Evolutionary conservation across 139 green algal genomes (phyloP).

Genomic region (Tetraselmis chui): DNA sequence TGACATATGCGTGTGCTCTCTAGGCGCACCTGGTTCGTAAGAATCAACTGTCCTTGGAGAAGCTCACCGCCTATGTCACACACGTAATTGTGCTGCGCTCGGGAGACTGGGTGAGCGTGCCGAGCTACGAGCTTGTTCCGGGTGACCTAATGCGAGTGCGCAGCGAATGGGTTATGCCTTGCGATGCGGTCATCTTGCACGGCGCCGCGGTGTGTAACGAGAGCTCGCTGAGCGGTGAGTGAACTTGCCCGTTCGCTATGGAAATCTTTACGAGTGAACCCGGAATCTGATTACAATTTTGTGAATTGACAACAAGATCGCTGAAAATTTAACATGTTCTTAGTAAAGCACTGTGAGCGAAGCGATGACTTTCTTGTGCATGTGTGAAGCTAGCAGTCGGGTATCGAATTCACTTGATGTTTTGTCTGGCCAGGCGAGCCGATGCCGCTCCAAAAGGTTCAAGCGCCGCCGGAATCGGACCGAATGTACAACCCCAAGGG

Average conservation of each 20-base stretch:
- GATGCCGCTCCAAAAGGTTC: conserved; percentile 11
- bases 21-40: neutral
- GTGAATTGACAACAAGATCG: too few species aligned
- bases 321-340: too few species aligned
- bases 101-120: conserved; percentile 3
- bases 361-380: too few species aligned
- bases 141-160: conserved; percentile 10
- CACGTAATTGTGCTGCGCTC: neutral
- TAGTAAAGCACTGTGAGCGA: too few species aligned
- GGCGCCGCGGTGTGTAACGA: conserved; percentile 12
- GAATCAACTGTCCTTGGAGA: conserved; percentile 6
- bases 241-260: too few species aligned
- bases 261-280: too few species aligned
- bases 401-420: too few species aligned
- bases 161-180: conserved; percentile 7
- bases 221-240: conserved; percentile 7
- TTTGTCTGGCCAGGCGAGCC: too few species aligned
- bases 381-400: too few species aligned
- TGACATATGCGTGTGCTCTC: too few species aligned
- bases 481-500: neutral
- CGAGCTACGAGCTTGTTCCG: conserved; percentile 5
- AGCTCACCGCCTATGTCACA: conserved; percentile 6
- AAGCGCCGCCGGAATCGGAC: neutral
- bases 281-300: too few species aligned
- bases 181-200: conserved; percentile 10